These are phyloP conservation scores for Ustulina deusta DNA, from an alignment of 2,329 filamentous ascomycete genomes.

Conservation along the genomic window DNA sequence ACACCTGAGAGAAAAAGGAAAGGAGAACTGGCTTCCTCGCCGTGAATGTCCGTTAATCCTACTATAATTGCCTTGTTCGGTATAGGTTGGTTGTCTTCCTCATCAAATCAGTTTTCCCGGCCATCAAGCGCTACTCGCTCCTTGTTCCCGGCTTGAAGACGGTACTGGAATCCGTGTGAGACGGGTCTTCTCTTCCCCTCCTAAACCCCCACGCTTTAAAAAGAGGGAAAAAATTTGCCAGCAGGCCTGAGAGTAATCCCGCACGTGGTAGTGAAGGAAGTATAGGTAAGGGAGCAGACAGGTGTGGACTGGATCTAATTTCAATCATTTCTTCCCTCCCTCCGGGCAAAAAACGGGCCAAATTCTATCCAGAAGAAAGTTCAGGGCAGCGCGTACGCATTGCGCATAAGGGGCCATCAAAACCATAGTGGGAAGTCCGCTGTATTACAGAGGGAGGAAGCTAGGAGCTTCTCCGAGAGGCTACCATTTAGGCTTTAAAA, in stretches of 20 bases:
- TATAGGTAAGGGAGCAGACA: slow-evolving; percentile 13
- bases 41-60: slow-evolving; percentile 28
- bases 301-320: slow-evolving; percentile 30
- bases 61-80: slow-evolving; percentile 27
- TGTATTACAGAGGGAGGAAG: slow-evolving; percentile 21
- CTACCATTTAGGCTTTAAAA: slow-evolving; percentile 16
- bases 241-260: slow-evolving; percentile 7
- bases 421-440: slow-evolving; percentile 18
- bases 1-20: slow-evolving; percentile 20
- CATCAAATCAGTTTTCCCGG: slow-evolving; percentile 21
- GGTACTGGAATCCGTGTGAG: slow-evolving; percentile 10
- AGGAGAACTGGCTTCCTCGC: slow-evolving; percentile 29
- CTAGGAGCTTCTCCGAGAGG: slow-evolving; percentile 17
- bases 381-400: slow-evolving; percentile 9
- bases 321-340: slow-evolving; percentile 24
- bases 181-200: background rate
- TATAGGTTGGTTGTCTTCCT: slow-evolving; percentile 19
- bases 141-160: slow-evolving; percentile 16
- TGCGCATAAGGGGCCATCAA: slow-evolving; percentile 20
- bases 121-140: slow-evolving; percentile 15
- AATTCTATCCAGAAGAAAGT: slow-evolving; percentile 34
- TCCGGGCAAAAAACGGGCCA: slow-evolving; percentile 20
- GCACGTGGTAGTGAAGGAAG: slow-evolving; percentile 2
- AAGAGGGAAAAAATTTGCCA: slow-evolving; percentile 16
- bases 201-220: background rate